Evolutionary conservation across 192 early-diverging fungal genomes (phyloP).

Genomic region (Podila clonocystis): DNA sequence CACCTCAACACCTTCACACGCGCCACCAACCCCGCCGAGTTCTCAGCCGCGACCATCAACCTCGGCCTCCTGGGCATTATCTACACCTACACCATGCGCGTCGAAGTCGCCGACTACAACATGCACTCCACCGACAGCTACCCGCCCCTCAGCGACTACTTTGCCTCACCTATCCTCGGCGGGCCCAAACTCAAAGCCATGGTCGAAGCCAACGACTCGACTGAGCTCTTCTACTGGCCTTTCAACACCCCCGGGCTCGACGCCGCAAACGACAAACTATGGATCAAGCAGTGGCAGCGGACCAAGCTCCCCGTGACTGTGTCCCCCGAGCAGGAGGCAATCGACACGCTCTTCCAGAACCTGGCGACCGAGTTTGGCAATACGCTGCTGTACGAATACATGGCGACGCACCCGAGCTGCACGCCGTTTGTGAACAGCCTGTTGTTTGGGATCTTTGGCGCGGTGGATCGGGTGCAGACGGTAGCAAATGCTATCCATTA

Average conservation of each 20-base stretch:
- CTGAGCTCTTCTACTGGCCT: conserved; percentile 51
- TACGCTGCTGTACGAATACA: not conserved
- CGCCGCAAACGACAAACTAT: conserved; percentile 16
- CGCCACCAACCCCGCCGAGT: conserved; percentile 20
- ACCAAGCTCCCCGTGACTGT: conserved; percentile 3
- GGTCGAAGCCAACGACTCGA: conserved; percentile 9
- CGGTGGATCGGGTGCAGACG: no score
- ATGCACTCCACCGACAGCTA: conserved; percentile 9
- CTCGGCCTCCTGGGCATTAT: conserved; percentile 46
- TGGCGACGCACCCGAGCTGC: conserved; percentile 1
- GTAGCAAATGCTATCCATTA: conserved; percentile 8
- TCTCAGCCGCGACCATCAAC: conserved; percentile 27
- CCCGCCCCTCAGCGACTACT: conserved; percentile 4
- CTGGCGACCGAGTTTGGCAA: conserved; percentile 4
- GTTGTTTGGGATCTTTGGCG: not conserved
- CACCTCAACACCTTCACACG: conserved; percentile 21
- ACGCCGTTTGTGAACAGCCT: conserved; percentile 5
- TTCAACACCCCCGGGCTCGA: conserved; percentile 7
- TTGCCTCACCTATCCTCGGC: conserved; percentile 1
- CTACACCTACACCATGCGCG: conserved; percentile 31
- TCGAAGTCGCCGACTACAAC: conserved; percentile 9
- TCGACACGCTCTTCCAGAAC: not conserved
- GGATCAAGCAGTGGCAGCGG: conserved; percentile 35
- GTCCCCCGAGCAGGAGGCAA: not conserved
- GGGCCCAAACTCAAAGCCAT: conserved; percentile 11